Conservation (phyloP, 1,284 basidiomycete genomes). For the Microbotryum lychnidis-dioicae region DNA sequence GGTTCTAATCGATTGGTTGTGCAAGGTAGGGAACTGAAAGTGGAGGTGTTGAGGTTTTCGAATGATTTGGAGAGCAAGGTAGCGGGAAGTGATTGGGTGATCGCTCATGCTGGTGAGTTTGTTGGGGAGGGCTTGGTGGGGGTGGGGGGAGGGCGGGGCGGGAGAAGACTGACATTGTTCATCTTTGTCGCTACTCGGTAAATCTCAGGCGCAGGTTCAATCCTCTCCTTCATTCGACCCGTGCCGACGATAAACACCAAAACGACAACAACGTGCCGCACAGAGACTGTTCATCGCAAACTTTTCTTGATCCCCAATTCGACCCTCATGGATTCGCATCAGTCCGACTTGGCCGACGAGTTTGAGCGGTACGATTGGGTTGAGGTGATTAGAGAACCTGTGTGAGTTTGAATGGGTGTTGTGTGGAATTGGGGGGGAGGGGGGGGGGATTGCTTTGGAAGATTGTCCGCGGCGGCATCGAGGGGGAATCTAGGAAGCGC, state of each 20-base stretch:
- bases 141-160: not conserved
- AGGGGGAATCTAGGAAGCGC: no score
- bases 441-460: no score
- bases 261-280: no score
- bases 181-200: no score
- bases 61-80: conserved; percentile 59
- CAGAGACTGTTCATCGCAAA: conserved; percentile 34
- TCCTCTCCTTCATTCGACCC: conserved; percentile 73
- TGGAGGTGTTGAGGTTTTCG: conserved; percentile 66
- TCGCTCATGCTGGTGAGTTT: conserved; percentile 80
- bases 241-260: conserved; percentile 48
- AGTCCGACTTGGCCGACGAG: conserved; percentile 73
- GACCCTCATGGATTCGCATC: conserved; percentile 85
- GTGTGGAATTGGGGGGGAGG: no score
- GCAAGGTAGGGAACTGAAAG: conserved; percentile 44
- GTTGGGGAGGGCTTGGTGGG: not conserved
- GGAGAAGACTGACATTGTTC: no score
- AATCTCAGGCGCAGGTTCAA: conserved; percentile 76
- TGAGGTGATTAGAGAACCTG: conserved; percentile 8
- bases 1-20: no score
- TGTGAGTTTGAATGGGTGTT: conserved; percentile 4
- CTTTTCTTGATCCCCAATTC: conserved; percentile 85
- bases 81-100: conserved; percentile 61
- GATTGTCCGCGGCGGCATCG: no score
- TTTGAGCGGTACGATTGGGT: conserved; percentile 51